Evolutionary conservation across 768 basidiomycete genomes (phyloP), one percentile per base, ranked within the genome.

Genomic region (Kwoniella sp.): DNA sequence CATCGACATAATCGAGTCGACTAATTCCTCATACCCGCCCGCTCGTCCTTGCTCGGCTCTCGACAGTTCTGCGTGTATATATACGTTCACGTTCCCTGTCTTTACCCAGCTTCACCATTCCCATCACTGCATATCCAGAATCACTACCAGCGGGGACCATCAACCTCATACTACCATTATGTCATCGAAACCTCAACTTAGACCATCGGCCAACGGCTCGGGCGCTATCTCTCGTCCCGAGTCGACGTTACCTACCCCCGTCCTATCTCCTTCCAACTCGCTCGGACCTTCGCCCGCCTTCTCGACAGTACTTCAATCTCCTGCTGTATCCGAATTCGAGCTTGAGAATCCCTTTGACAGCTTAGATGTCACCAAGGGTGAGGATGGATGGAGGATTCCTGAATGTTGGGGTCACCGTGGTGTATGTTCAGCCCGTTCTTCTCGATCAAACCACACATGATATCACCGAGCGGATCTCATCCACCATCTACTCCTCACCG

Each of bases 321-420:
- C 74, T 17, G 71, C 72, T 5, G 63, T 73, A 28, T 68, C 69
- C 15, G 63, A 70, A 4, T 67, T 70, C 37, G 66, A 68, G 9
- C 67, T 69, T 28, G 59, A 61, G 22, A 58, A 66, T 25, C 60
- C 66, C 15, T 61, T 63, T 30, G 60, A 54, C 52, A 31, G 52
- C n/a, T 41, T 62, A 34, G 45, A 45, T 25, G 31, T 41, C 29
- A 37, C 29, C 29, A 55, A 45, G 55, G 50, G 48, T 37, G 50
- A 31, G 53, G 68, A 63, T 48, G 63, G 26, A n/a, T 47, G 54
- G 59, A 53, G 64, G 2, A 58, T 82, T 13, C 78, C 82, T 85
- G 91, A 93, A 74, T 95, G 93, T 80, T 95, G 87, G 88, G 87
- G 87, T 38, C 88, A 89, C 75, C 85, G 88, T 61, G 88, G 88